Percentiles rank a stretch among this genome's conserved stretches.
Evolutionary conservation across 2,329 filamentous ascomycete genomes (phyloP).

Genomic region (Nigrospora osmanthi): DNA sequence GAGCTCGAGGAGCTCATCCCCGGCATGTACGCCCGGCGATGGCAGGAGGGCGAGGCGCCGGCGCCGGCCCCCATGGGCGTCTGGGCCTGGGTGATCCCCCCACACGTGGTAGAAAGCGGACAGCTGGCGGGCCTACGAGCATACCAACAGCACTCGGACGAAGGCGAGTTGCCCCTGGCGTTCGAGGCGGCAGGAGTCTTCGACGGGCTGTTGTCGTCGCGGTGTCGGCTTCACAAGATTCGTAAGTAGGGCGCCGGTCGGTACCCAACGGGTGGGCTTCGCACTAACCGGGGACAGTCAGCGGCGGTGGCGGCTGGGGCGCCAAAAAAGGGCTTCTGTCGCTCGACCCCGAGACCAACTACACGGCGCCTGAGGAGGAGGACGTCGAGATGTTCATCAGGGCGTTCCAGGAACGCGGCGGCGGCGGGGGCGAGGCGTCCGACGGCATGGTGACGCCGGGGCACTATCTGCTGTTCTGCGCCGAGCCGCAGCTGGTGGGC

Average conservation of each 20-base stretch:
- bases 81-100: conserved; percentile 64
- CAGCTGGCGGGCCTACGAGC: conserved; percentile 12
- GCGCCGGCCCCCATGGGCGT: conserved; percentile 45
- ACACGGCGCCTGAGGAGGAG: conserved; percentile 40
- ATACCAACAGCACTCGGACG: conserved; percentile 12
- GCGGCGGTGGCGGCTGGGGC: conserved; percentile 81
- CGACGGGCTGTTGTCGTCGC: conserved; percentile 26
- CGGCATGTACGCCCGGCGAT: conserved; percentile 39
- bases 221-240: conserved; percentile 38
- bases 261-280: neutral
- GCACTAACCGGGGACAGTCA: conserved; percentile 39
- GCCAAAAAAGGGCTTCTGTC: conserved; percentile 71
- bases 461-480: conserved; percentile 60
- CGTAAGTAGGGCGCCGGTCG: conserved; percentile 23
- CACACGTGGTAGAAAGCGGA: conserved; percentile 13
- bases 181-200: conserved; percentile 18
- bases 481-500: conserved; percentile 22
- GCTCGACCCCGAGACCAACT: conserved; percentile 60
- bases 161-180: conserved; percentile 16
- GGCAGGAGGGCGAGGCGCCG: conserved; percentile 12
- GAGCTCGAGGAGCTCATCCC: conserved; percentile 64
- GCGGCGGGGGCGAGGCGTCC: conserved; percentile 21
- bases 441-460: conserved; percentile 54
- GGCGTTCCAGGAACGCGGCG: conserved; percentile 30
- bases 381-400: conserved; percentile 46